A percentile compares a stretch with the other conserved stretches of the same genome.
These are phyloP conservation scores for Lepiota venenata DNA, from an alignment of 768 basidiomycete genomes.

Conservation along the genomic window DNA sequence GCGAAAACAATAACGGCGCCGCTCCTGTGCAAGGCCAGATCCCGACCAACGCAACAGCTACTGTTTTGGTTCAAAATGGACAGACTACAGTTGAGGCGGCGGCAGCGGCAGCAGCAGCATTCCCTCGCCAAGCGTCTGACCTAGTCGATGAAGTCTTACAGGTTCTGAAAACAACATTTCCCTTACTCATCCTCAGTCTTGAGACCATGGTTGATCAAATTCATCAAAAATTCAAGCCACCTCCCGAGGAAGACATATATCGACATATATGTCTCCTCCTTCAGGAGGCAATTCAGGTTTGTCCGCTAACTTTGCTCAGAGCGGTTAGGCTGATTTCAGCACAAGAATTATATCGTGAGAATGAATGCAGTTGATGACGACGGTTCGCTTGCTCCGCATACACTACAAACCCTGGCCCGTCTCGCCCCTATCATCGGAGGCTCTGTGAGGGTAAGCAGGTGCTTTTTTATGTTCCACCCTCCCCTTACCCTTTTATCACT, in stretches of 20 bases:
- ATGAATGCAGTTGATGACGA: conserved; percentile 68
- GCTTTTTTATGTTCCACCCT: background rate
- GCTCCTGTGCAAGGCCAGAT: conserved; percentile 1
- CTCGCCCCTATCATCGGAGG: conserved; percentile 59
- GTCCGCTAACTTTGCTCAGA: conserved; percentile 11
- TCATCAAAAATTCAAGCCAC: conserved; percentile 81
- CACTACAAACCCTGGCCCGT: conserved; percentile 52
- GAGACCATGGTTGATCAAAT: conserved; percentile 98
- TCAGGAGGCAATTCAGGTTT: conserved; percentile 82
- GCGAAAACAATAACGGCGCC: conserved; percentile 16
- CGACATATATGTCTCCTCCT: conserved; percentile 85
- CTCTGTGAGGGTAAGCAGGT: conserved; percentile 49
- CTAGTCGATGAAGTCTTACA: conserved; percentile 92
- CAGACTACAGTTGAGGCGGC: conserved; percentile 4
- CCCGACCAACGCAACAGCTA: background rate
- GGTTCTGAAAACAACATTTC: conserved; percentile 93
- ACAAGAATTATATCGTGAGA: conserved; percentile 66
- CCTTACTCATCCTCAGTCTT: conserved; percentile 89
- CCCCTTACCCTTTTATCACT: background rate
- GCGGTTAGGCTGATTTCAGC: conserved; percentile 1
- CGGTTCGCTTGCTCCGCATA: conserved; percentile 53
- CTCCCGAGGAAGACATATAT: conserved; percentile 92
- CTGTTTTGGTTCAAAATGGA: background rate
- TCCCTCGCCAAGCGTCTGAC: conserved; percentile 75
- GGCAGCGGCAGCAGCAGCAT: background rate